Evolutionary conservation across 805 yeast species (phyloP), one percentile per base, ranked within the genome.

Genomic region (Yamadazyma phyllophila): DNA sequence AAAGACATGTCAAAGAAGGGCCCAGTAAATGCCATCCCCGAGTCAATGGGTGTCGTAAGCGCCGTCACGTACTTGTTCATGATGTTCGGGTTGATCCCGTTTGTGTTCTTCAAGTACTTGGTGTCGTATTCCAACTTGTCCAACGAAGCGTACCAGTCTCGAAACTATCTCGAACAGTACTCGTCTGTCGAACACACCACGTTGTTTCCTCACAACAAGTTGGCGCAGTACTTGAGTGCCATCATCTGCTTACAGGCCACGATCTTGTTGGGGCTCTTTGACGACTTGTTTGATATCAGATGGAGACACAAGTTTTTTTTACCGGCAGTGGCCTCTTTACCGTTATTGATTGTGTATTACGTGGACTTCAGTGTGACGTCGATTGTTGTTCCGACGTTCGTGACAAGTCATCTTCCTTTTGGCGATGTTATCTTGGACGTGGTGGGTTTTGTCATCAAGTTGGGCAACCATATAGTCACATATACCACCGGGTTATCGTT

Each of bases 231-330:
- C 63, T 74, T 94, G 52, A 82, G 96, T 56, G 95, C 95, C 4
- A 72, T 92, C 8, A 67, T 94, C 48, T 88, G 96, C 49, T 66
- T 94, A 39, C 89, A 89, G 65, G 80, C 89, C 53, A 91, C 94
- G 62, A 76, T 90, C 12, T 69, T 94, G 36, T 71, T 94, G 36
- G 99, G 99, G 0, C 74, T 94, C 26, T 85, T 95, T 39, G 99
- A 94, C 65, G 99, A 94, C 69, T 73, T 94, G 56, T 94, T 94
- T 60, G 99, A 94, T 65, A 82, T 94, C 51, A 78, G 96, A 55
- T 94, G 99, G 99, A 77, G 99, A 60, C 96, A 94, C 69, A 94
- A 94, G 72, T 89, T 94, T 68, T 89, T 94, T 58, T 62, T 94
- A 53, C 99, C 99, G 0, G 96, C 96, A 0, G 81, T 94, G 44